phyloP scores from a whole-genome alignment of 352 stramenopile species.

The Phytophthora fragariae region DNA sequence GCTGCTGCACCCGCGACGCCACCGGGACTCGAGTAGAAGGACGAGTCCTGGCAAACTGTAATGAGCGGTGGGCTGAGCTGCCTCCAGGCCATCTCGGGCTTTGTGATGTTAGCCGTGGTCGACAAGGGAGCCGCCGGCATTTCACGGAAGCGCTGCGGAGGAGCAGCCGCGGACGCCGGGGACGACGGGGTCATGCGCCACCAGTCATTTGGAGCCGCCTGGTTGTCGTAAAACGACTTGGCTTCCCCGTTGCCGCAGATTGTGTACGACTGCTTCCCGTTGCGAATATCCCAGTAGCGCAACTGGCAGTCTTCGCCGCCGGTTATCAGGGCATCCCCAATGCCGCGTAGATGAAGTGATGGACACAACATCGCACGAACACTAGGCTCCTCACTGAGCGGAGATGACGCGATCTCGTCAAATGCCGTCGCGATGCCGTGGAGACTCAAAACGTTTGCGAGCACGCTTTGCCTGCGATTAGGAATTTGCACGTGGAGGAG shows the following conservation, averaged over 20 bases:
- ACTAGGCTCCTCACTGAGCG: constrained; percentile 78
- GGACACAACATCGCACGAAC: constrained; percentile 91
- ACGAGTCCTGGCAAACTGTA: constrained; percentile 87
- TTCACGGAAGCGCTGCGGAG: constrained; percentile 38
- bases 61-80: constrained; percentile 86
- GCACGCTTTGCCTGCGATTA: constrained; percentile 69
- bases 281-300: constrained; percentile 97
- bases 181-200: constrained; percentile 81
- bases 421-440: constrained; percentile 83
- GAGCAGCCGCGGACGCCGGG: constrained; percentile 29
- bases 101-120: constrained; percentile 58
- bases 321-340: constrained; percentile 91
- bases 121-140: constrained; percentile 36
- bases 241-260: constrained; percentile 89
- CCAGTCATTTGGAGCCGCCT: constrained; percentile 78
- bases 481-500: constrained; percentile 81
- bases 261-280: constrained; percentile 94
- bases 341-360: constrained; percentile 86
- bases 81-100: constrained; percentile 89
- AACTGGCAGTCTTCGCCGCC: constrained; percentile 95
- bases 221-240: constrained; percentile 91
- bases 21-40: constrained; percentile 63
- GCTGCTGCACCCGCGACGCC: constrained; percentile 52
- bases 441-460: constrained; percentile 84
- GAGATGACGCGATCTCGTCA: constrained; percentile 81